Evolutionary conservation across 768 basidiomycete genomes (phyloP).

Genomic region (Leccinum subgranulosum): DNA sequence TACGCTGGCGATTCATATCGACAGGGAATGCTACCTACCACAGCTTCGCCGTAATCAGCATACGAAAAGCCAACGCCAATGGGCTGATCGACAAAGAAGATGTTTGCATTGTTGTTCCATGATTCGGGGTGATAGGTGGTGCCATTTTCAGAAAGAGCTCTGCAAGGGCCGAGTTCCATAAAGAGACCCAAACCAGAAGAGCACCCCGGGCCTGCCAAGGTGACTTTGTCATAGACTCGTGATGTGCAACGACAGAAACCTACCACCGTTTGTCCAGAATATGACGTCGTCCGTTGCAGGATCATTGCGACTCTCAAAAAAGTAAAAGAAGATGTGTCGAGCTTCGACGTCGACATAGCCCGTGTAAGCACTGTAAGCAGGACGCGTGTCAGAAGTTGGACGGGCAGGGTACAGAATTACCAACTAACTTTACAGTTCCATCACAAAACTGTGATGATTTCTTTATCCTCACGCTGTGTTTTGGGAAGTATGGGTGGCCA

Average conservation of each 20-base stretch:
- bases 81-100: constrained; percentile 48
- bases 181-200: constrained; percentile 63
- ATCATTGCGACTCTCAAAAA: constrained; percentile 65
- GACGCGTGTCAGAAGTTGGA: not conserved
- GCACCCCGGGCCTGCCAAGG: constrained; percentile 42
- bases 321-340: constrained; percentile 69
- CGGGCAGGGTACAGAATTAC: not conserved
- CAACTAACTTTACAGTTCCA: constrained; percentile 35
- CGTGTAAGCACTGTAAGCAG: constrained; percentile 46
- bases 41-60: constrained; percentile 39
- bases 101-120: constrained; percentile 63
- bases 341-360: constrained; percentile 68
- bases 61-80: constrained; percentile 47
- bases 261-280: constrained; percentile 57
- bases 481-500: constrained; percentile 43
- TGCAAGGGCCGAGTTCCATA: constrained; percentile 77
- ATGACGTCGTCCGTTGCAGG: constrained; percentile 58
- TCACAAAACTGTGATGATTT: constrained; percentile 38
- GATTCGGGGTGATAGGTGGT: constrained; percentile 55
- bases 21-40: constrained; percentile 28
- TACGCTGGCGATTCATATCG: not conserved
- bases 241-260: constrained; percentile 25
- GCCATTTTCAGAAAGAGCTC: constrained; percentile 48
- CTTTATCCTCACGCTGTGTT: constrained; percentile 41
- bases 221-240: not conserved